phyloP scores from a whole-genome alignment of 805 yeast species.

The Schwanniomyces yamadae region DNA sequence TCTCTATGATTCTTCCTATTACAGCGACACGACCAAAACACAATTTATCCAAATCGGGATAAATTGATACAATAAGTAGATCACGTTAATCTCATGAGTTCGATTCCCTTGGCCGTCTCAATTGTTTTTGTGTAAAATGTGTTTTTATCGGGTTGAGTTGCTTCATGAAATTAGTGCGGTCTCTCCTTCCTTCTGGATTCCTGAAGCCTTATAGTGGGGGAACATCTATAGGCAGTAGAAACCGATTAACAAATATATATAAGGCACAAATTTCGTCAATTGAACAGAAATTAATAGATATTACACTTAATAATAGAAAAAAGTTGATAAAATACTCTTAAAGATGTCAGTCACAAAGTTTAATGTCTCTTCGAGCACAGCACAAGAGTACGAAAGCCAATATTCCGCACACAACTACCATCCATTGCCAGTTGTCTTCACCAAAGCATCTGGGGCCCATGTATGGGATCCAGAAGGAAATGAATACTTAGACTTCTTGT shows the following conservation, averaged over 20 bases:
- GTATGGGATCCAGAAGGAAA: constrained; percentile 99
- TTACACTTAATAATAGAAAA: not conserved
- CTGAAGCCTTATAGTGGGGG: not conserved
- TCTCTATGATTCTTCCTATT: not conserved
- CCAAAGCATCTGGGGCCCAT: constrained; percentile 83
- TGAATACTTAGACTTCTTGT: constrained; percentile 86
- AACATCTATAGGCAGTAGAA: constrained; percentile 17
- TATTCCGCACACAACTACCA: constrained; percentile 97
- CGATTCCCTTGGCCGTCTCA: too few relatives aligned
- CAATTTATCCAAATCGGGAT: not conserved
- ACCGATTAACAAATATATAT: constrained; percentile 11
- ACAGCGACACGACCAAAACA: not conserved
- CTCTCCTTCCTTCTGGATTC: too few relatives aligned
- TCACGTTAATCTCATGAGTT: too few relatives aligned
- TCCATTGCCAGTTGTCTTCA: constrained; percentile 92
- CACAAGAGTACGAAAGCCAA: constrained; percentile 66
- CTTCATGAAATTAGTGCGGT: too few relatives aligned
- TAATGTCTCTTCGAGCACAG: constrained; percentile 60
- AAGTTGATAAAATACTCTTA: not conserved
- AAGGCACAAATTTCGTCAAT: not conserved
- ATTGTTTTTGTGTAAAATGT: too few relatives aligned
- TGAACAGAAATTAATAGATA: not conserved
- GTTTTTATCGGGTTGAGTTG: too few relatives aligned
- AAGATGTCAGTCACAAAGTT: constrained; percentile 32
- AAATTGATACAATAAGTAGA: not conserved